Conservation (phyloP, 2,329 filamentous ascomycete species). For the Trichoderma semiorbis region DNA sequence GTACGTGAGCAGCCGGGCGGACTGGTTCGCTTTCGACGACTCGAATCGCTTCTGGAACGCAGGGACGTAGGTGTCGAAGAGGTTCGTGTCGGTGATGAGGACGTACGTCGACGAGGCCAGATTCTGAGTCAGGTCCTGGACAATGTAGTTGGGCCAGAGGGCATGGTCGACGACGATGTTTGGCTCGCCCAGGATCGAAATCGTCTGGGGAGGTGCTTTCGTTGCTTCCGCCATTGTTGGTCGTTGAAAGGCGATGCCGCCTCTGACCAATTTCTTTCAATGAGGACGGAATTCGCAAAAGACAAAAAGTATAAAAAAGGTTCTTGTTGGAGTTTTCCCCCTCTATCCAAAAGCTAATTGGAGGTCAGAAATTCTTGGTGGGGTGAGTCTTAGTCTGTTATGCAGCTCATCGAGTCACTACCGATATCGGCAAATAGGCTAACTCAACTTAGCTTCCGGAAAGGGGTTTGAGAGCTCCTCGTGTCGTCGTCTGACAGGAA, state of each 20-base stretch:
- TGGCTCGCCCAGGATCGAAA: conserved; percentile 83
- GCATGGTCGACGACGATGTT: conserved; percentile 90
- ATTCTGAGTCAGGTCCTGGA: conserved; percentile 73
- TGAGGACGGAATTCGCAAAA: not conserved
- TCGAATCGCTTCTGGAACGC: conserved; percentile 55
- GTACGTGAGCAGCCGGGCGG: conserved; percentile 75
- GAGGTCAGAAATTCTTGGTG: conserved; percentile 11
- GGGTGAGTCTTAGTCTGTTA: not conserved
- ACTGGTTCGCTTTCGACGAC: conserved; percentile 26
- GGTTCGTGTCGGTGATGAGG: conserved; percentile 93
- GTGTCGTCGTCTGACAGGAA: not conserved
- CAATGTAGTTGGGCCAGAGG: conserved; percentile 80
- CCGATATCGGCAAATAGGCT: conserved; percentile 16
- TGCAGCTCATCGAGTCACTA: conserved; percentile 14
- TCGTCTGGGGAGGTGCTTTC: conserved; percentile 32
- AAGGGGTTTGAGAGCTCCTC: not conserved
- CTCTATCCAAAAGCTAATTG: not conserved
- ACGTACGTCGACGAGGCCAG: conserved; percentile 87
- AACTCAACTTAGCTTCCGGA: not conserved
- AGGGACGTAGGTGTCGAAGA: conserved; percentile 77
- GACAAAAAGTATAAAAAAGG: not conserved
- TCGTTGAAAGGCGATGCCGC: conserved; percentile 5
- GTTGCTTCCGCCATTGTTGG: conserved; percentile 3
- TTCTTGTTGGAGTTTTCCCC: not conserved
- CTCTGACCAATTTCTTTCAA: conserved; percentile 1